A percentile compares a stretch with the other conserved stretches of the same genome.
These are phyloP conservation scores for Trichophyton rubrum DNA, from an alignment of 2,329 filamentous ascomycete species.

Conservation along the genomic window DNA sequence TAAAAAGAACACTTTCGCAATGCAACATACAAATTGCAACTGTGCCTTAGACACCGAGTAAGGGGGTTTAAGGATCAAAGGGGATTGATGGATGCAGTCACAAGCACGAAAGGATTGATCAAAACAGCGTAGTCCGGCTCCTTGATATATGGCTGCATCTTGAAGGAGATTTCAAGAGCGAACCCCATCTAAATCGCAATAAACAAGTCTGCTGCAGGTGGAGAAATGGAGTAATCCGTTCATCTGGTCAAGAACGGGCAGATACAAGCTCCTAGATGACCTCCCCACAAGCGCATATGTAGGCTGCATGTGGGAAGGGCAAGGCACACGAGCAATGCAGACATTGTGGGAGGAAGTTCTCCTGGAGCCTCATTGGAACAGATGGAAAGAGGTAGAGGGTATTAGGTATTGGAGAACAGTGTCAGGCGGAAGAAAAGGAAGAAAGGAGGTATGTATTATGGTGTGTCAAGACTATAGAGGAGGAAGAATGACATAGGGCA, in stretches of 20 bases:
- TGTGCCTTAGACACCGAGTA: neutral
- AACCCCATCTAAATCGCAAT: neutral
- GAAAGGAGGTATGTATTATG: neutral
- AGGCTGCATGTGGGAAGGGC: neutral
- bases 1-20: neutral
- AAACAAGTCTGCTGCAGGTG: neutral
- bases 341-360: neutral
- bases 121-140: neutral
- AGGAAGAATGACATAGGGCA: neutral
- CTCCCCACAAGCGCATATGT: neutral
- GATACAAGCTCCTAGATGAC: neutral
- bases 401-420: neutral
- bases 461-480: neutral
- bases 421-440: neutral
- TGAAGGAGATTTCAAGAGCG: neutral
- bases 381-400: neutral
- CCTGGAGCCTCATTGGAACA: neutral
- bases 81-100: neutral
- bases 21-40: neutral
- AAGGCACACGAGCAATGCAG: neutral
- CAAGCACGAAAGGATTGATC: neutral
- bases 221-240: neutral
- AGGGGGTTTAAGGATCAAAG: neutral
- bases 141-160: neutral
- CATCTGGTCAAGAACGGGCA: neutral